Percentiles rank a stretch among this genome's conserved stretches.
phyloP scores from a whole-genome alignment of 1,284 basidiomycete genomes.

The Fomitopsis schrenkii region DNA sequence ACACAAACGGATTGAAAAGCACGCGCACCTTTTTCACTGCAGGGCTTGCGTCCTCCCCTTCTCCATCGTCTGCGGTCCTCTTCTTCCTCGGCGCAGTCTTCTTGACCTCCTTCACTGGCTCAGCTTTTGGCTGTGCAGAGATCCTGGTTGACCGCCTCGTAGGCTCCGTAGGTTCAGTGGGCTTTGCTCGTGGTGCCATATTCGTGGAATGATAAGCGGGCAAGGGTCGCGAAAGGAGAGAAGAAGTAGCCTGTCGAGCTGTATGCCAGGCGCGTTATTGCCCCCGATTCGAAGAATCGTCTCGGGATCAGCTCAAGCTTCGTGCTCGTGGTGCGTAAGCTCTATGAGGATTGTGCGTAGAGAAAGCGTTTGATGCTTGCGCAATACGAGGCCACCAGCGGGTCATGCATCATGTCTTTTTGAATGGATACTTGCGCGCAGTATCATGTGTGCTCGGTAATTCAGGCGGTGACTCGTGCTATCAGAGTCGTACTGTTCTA shows the following conservation, averaged over 20 bases:
- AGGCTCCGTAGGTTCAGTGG: slow-evolving; percentile 16
- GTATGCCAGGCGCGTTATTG: not conserved
- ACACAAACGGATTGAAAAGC: not conserved
- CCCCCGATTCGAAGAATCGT: not conserved
- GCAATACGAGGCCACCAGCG: not conserved
- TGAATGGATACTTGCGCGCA: no score
- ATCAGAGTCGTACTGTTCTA: no score
- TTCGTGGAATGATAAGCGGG: slow-evolving; percentile 1
- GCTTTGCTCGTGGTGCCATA: slow-evolving; percentile 20
- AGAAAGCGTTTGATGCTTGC: not conserved
- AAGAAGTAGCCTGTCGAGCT: not conserved
- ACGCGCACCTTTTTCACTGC: slow-evolving; percentile 25
- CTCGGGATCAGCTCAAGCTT: not conserved
- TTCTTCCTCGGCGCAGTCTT: slow-evolving; percentile 19
- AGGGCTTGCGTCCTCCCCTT: slow-evolving; percentile 16
- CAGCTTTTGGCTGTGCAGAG: slow-evolving; percentile 27
- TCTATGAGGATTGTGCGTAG: not conserved
- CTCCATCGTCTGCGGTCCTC: slow-evolving; percentile 21
- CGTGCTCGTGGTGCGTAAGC: not conserved
- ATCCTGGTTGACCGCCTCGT: slow-evolving; percentile 26
- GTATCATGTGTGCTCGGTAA: no score
- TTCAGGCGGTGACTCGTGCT: no score
- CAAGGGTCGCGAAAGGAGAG: not conserved
- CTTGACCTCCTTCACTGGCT: slow-evolving; percentile 16
- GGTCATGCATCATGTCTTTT: not conserved